A percentile compares a stretch with the other conserved stretches of the same genome.
Evolutionary conservation across 345 rosid genomes (phyloP).

Genomic region (Raphanus raphanistrum): DNA sequence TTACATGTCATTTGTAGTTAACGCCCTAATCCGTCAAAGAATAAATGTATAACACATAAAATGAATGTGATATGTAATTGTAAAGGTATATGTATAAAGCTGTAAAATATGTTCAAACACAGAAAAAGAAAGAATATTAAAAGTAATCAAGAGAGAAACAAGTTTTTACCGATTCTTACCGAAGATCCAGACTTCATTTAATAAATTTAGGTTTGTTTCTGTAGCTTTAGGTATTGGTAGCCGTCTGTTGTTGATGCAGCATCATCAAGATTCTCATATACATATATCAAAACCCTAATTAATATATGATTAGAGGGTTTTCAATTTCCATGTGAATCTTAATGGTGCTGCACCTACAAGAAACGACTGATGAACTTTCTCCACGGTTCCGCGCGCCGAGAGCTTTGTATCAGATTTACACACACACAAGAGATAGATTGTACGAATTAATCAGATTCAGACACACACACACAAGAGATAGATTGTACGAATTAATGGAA

Average conservation of each 20-base stretch:
- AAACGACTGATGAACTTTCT: constrained; percentile 55
- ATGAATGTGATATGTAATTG: background rate
- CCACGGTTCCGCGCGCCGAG: constrained; percentile 16
- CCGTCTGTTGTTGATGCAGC: constrained; percentile 93
- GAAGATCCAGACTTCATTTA: constrained; percentile 9
- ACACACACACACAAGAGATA: background rate
- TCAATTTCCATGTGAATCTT: constrained; percentile 80
- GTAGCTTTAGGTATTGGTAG: constrained; percentile 34
- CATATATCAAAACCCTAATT: constrained; percentile 39
- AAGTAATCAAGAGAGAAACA: background rate
- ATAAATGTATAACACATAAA: background rate
- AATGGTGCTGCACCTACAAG: constrained; percentile 85
- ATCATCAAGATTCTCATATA: constrained; percentile 99
- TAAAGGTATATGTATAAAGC: background rate
- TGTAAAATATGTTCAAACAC: background rate
- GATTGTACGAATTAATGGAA: background rate
- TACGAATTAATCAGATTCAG: background rate
- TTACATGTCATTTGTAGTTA: background rate
- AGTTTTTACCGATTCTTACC: constrained; percentile 12
- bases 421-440: background rate
- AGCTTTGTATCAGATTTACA: constrained; percentile 4
- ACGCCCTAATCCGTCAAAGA: constrained; percentile 16
- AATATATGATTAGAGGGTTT: background rate
- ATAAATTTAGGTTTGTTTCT: background rate
- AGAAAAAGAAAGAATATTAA: background rate